Conservation (phyloP, 2,329 filamentous ascomycete genomes). For the Penicillium sp. region DNA sequence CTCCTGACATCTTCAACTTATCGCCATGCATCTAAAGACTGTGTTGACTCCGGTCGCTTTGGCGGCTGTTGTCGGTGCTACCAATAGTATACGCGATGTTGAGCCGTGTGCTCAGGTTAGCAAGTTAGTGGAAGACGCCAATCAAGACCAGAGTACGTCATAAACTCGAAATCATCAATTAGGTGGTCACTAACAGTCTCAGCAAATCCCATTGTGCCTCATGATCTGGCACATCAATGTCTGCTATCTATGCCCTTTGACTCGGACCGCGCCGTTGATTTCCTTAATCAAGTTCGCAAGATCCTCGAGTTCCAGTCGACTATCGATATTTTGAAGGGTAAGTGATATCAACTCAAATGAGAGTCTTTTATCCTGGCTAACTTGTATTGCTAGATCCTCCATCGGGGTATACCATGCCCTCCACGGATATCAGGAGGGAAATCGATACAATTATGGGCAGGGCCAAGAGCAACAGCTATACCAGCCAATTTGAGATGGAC, state of each 20-base stretch:
- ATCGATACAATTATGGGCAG: conserved; percentile 50
- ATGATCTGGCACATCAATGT: conserved; percentile 27
- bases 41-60: conserved; percentile 16
- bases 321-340: conserved; percentile 48
- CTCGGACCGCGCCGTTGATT: conserved; percentile 23
- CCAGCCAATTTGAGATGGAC: conserved; percentile 58
- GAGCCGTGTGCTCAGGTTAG: conserved; percentile 26
- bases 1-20: conserved; percentile 10
- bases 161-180: neutral
- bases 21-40: conserved; percentile 19
- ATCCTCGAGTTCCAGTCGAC: conserved; percentile 54
- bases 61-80: conserved; percentile 14
- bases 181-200: conserved; percentile 12
- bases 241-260: conserved; percentile 34
- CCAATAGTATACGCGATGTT: conserved; percentile 13
- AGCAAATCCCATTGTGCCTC: conserved; percentile 17
- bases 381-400: conserved; percentile 46
- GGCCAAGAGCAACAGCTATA: conserved; percentile 45
- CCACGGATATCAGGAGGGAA: conserved; percentile 50
- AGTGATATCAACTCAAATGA: neutral
- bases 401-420: conserved; percentile 50
- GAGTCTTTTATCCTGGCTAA: conserved; percentile 5
- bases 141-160: conserved; percentile 18
- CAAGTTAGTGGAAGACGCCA: conserved; percentile 19
- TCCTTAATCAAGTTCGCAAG: conserved; percentile 28